Percentiles rank a stretch among this genome's conserved stretches.
phyloP scores from a whole-genome alignment of 768 basidiomycete genomes.

The Sarcodon aspratus region DNA sequence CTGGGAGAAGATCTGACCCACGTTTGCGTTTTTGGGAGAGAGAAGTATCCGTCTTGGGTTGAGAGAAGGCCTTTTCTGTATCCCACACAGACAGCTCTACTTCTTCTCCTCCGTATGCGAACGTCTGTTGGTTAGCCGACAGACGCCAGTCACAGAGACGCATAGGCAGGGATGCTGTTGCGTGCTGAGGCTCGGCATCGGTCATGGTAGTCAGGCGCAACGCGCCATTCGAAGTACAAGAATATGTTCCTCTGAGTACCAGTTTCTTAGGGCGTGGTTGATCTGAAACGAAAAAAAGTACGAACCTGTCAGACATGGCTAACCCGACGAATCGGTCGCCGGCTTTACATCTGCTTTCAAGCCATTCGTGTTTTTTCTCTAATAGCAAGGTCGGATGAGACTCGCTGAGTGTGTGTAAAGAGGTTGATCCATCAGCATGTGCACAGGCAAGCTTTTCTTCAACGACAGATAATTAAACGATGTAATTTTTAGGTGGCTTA shows the following conservation, averaged over 20 bases:
- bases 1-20: slow-evolving; percentile 44
- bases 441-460: slow-evolving; percentile 58
- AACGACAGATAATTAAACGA: slow-evolving; percentile 4
- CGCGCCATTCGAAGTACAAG: slow-evolving; percentile 72
- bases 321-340: slow-evolving; percentile 55
- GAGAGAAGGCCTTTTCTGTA: slow-evolving; percentile 41
- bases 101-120: slow-evolving; percentile 81
- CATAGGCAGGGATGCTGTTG: slow-evolving; percentile 43
- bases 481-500: too few relatives aligned
- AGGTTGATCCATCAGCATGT: slow-evolving; percentile 46
- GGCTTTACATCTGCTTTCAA: slow-evolving; percentile 43
- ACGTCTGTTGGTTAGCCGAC: slow-evolving; percentile 37
- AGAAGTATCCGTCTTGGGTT: slow-evolving; percentile 9
- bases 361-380: slow-evolving; percentile 38
- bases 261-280: too few relatives aligned
- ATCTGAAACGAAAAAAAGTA: not conserved
- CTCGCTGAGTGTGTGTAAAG: slow-evolving; percentile 30
- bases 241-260: slow-evolving; percentile 34
- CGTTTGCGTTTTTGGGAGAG: slow-evolving; percentile 47
- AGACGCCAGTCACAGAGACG: slow-evolving; percentile 62
- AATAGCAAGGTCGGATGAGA: slow-evolving; percentile 27
- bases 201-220: slow-evolving; percentile 35
- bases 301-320: slow-evolving; percentile 36
- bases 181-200: slow-evolving; percentile 15
- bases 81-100: slow-evolving; percentile 80